Base-by-base conservation (phyloP, 1,284 basidiomycete genomes). In the Leucoagaricus sp. region DNA sequence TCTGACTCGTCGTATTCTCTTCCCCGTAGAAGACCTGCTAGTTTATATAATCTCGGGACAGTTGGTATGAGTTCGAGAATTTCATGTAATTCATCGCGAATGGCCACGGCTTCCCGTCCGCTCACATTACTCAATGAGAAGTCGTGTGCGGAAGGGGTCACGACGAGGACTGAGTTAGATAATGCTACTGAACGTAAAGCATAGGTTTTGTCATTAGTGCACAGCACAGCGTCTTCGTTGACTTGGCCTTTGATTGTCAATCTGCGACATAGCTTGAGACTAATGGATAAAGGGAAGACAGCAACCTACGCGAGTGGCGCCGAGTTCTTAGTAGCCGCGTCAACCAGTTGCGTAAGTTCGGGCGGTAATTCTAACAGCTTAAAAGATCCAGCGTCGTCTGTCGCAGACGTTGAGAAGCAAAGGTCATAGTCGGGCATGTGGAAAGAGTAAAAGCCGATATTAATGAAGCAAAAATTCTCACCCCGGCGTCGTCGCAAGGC, bases 181-280 rank as follows among this genome's bases (percentile, higher is more conserved):
- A 96, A 76, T 3, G 83, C 79, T 7, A 97, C 86, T 0, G 93
- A 90, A 57, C 94, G 86, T 23, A 97, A 75, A 0, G 82, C 69
- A 68, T 89, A 97, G 0, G 94, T 97, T 67, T 83, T 86, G 59
- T 86, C 78, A 0, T 77, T 63, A 0, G 93, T 95, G 67, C 94
- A 96, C 3, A 96, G 74, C 0, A 96, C 93, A 0, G 94, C 94
- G 64, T 96, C 91, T 65, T 96, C 94, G 17, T 81, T 81, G 1
- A 83, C 71, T 41, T 85, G 76, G 1, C 95, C 95, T 68, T 94
- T 94, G 72, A 98, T 89, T 8, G 79, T 79, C 40, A 94, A 69
- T 40, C 91, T 92, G 60, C 49, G 38, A 44, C 13, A 49, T 53
- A 53, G 41, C 41, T 49, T 61, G 40, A 64, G 56, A 87, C 85